phyloP scores from a whole-genome alignment of 768 basidiomycete species.

The Dioszegia aurantiaca region DNA sequence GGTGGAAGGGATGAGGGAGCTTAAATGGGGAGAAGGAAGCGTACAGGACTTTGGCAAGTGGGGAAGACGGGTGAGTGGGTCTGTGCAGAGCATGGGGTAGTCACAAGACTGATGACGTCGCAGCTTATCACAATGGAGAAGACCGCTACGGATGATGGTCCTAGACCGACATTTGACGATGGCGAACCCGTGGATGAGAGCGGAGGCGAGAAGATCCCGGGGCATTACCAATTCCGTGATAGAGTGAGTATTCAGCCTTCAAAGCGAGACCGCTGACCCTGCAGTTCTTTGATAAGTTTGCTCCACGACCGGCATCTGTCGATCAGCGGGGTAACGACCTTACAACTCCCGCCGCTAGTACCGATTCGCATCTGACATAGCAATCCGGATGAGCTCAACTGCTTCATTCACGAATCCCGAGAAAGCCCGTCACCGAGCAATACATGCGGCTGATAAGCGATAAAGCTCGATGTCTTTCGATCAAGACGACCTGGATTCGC shows the following conservation, averaged over 20 bases:
- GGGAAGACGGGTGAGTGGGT: slow-evolving; percentile 73
- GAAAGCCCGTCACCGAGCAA: too few relatives aligned
- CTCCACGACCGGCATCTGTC: slow-evolving; percentile 2
- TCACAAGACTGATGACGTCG: background rate
- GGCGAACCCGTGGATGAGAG: slow-evolving; percentile 48
- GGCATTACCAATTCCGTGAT: slow-evolving; percentile 82
- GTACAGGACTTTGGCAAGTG: slow-evolving; percentile 91
- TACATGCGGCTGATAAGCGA: too few relatives aligned
- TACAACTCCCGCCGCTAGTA: too few relatives aligned
- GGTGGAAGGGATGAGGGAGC: slow-evolving; percentile 74
- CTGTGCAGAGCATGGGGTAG: background rate
- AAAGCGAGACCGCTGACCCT: background rate
- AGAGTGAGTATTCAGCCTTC: slow-evolving; percentile 53
- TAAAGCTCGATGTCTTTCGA: too few relatives aligned
- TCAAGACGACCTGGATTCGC: too few relatives aligned
- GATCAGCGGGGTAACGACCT: too few relatives aligned
- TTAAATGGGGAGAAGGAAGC: slow-evolving; percentile 58
- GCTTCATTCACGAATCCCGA: too few relatives aligned
- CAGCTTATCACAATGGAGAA: slow-evolving; percentile 91
- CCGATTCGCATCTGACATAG: too few relatives aligned
- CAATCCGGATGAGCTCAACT: too few relatives aligned
- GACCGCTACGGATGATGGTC: slow-evolving; percentile 37
- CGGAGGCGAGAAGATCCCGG: slow-evolving; percentile 58
- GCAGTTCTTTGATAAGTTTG: slow-evolving; percentile 21
- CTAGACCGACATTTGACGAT: slow-evolving; percentile 33